phyloP scores from a whole-genome alignment of 2,329 filamentous ascomycete genomes.

The Trichophyton schoenleinii region DNA sequence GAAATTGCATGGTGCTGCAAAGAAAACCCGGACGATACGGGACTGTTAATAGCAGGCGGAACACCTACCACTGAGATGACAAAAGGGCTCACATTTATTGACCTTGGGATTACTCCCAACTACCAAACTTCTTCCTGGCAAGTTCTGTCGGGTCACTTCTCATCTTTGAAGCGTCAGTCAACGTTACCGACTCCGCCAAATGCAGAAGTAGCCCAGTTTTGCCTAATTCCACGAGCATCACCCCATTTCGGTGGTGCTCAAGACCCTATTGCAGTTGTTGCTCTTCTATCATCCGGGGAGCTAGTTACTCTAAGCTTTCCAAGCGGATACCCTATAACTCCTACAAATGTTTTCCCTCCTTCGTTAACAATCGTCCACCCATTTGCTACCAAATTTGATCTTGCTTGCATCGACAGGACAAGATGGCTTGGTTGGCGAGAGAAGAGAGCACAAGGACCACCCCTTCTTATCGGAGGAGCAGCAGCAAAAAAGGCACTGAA shows the following conservation, averaged over 20 bases:
- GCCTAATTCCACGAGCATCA: constrained; percentile 66
- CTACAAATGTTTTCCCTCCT: constrained; percentile 83
- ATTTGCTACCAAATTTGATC: constrained; percentile 60
- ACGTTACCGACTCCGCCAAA: constrained; percentile 64
- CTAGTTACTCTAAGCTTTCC: constrained; percentile 84
- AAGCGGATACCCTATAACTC: constrained; percentile 76
- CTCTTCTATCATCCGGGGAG: constrained; percentile 72
- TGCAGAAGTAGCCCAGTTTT: constrained; percentile 66
- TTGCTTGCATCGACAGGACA: constrained; percentile 63
- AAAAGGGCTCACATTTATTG: constrained; percentile 76
- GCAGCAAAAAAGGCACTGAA: constrained; percentile 58
- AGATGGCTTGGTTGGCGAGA: constrained; percentile 89
- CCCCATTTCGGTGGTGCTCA: constrained; percentile 81
- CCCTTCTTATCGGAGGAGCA: constrained; percentile 65
- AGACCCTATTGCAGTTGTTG: constrained; percentile 77
- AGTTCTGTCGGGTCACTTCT: constrained; percentile 62
- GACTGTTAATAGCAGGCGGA: constrained; percentile 73
- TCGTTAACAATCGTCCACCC: constrained; percentile 83
- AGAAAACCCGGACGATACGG: constrained; percentile 84
- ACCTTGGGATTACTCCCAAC: constrained; percentile 75
- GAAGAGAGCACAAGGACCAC: constrained; percentile 63
- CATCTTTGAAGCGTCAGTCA: constrained; percentile 57
- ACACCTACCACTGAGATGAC: constrained; percentile 52
- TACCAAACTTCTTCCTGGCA: constrained; percentile 92
- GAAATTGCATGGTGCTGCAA: constrained; percentile 90